Percentiles rank a stretch among this genome's conserved stretches.
These are phyloP conservation scores for Eimeria nieschulzi DNA, from an alignment of 169 alveolate genomes.

Conservation along the genomic window DNA sequence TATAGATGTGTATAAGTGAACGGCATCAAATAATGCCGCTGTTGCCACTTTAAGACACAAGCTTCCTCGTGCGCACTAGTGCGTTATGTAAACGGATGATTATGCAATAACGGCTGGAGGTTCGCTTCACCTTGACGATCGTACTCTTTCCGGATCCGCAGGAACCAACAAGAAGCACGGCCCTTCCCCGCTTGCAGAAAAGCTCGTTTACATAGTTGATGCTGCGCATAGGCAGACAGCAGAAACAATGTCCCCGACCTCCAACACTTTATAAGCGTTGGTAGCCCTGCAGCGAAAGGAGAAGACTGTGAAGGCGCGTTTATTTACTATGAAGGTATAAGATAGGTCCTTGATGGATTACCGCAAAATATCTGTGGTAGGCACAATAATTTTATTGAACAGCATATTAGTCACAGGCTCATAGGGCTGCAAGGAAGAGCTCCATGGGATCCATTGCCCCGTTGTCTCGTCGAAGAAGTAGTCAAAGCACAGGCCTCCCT, in stretches of 20 bases:
- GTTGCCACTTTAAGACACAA: background rate
- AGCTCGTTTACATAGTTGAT: slow-evolving; percentile 87
- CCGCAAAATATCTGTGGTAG: slow-evolving; percentile 82
- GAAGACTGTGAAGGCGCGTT: too few relatives aligned
- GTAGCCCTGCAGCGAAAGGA: too few relatives aligned
- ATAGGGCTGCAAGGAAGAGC: slow-evolving; percentile 82
- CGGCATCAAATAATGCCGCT: too few relatives aligned
- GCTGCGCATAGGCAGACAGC: slow-evolving; percentile 81
- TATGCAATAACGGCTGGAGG: too few relatives aligned
- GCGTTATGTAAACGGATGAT: too few relatives aligned
- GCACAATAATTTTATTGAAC: slow-evolving; percentile 85
- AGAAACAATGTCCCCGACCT: too few relatives aligned
- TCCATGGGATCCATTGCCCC: slow-evolving; percentile 87
- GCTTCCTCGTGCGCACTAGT: too few relatives aligned
- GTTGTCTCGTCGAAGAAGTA: slow-evolving; percentile 88
- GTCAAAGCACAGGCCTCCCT: slow-evolving; percentile 92
- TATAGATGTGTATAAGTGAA: background rate
- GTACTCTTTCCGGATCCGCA: slow-evolving; percentile 94
- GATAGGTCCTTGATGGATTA: background rate
- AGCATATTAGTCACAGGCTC: slow-evolving; percentile 83
- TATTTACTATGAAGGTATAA: too few relatives aligned
- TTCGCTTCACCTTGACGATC: slow-evolving; percentile 82
- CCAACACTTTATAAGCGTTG: too few relatives aligned
- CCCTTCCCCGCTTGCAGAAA: slow-evolving; percentile 87
- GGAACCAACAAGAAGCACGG: slow-evolving; percentile 88